Conservation (phyloP, 2,329 filamentous ascomycete genomes). For the Neonectria sp. region DNA sequence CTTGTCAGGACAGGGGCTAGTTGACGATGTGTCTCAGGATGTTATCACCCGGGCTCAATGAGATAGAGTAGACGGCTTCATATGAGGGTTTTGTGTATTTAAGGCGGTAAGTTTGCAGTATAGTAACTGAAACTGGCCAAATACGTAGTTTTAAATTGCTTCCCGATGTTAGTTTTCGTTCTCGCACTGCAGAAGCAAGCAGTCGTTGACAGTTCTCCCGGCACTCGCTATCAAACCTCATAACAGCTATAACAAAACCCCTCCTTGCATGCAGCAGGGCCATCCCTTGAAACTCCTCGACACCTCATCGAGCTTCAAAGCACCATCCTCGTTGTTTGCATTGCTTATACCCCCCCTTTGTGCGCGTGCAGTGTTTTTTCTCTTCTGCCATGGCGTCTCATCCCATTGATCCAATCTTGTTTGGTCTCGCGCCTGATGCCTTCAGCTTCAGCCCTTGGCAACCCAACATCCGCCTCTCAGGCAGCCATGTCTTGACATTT, state of each 20-base stretch:
- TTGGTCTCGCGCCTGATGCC: conserved; percentile 22
- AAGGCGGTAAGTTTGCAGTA: too few species aligned
- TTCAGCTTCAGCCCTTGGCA: conserved; percentile 15
- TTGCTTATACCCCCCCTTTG: conserved; percentile 21
- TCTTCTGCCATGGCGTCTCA: background rate
- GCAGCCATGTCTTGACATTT: conserved; percentile 21
- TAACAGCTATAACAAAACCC: conserved; percentile 20
- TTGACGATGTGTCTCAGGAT: background rate
- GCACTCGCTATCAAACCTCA: conserved; percentile 29
- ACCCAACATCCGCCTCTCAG: conserved; percentile 39
- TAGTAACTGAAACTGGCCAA: background rate
- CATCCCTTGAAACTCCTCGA: conserved; percentile 36
- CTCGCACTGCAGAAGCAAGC: background rate
- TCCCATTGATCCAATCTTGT: conserved; percentile 11
- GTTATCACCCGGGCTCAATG: conserved; percentile 24
- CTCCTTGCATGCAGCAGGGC: conserved; percentile 30
- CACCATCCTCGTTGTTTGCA: conserved; percentile 29
- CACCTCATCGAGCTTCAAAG: conserved; percentile 43
- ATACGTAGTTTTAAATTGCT: background rate
- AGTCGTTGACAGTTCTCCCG: background rate
- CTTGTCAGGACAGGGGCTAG: conserved; percentile 24
- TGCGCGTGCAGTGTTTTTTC: conserved; percentile 1
- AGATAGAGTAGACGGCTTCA: conserved; percentile 14
- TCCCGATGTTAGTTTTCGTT: background rate
- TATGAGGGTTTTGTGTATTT: background rate